Percentiles rank a stretch among this genome's conserved stretches.
These are phyloP conservation scores for Gastrodia elata DNA, from an alignment of 106 monocot genomes.

Conservation along the genomic window DNA sequence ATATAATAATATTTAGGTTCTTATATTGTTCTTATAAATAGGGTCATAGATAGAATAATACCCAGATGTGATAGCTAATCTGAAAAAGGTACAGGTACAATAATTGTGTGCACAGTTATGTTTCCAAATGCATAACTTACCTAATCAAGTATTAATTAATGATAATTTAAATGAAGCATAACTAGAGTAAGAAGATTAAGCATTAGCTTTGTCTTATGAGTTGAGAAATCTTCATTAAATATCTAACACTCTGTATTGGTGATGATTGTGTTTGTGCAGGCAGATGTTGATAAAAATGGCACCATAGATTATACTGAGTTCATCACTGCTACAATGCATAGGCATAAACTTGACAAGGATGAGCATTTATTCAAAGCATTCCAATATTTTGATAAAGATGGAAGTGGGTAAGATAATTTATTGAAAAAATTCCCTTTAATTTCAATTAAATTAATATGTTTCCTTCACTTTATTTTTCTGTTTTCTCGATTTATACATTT, in stretches of 20 bases:
- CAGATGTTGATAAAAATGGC: conserved; percentile 73
- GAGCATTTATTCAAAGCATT: conserved; percentile 68
- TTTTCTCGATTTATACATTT: neutral
- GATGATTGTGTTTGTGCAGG: conserved; percentile 22
- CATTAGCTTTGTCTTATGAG: no score
- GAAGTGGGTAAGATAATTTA: conserved; percentile 50
- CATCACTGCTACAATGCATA: conserved; percentile 74
- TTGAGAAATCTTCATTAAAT: neutral
- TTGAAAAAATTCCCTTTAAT: neutral
- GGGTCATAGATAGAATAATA: no score
- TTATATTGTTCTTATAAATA: no score
- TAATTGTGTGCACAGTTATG: no score
- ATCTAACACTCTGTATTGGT: neutral
- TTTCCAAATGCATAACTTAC: no score
- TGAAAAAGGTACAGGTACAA: no score
- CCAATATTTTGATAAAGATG: conserved; percentile 62
- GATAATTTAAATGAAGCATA: no score
- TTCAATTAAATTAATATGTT: neutral
- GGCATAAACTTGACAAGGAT: conserved; percentile 66
- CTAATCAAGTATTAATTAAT: no score
- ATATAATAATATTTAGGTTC: no score
- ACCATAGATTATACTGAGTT: conserved; percentile 81
- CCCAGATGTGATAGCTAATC: no score
- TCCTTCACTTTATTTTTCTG: neutral
- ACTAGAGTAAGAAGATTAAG: no score